phyloP scores from a whole-genome alignment of 306 rosid species.

The Prunus persica region Prunus_persica_NCBIv2 NC_034014.1:29680501-29681000 shows the following conservation, averaged over 20 bases:
- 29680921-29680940: conserved; percentile 86
- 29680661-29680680: conserved; percentile 72
- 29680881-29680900: conserved; percentile 85
- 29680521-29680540: conserved; percentile 77
- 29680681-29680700: conserved; percentile 70
- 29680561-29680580: conserved; percentile 89
- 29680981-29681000: conserved; percentile 88
- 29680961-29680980: conserved; percentile 78
- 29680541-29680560: conserved; percentile 76
- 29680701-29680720: conserved; percentile 82
- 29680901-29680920: conserved; percentile 87
- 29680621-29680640: conserved; percentile 86
- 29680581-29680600: conserved; percentile 89
- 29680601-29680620: conserved; percentile 86
- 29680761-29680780: conserved; percentile 89
- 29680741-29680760: conserved; percentile 65
- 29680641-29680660: conserved; percentile 85
- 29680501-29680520: conserved; percentile 79
- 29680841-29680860: conserved; percentile 78
- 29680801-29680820: conserved; percentile 68
- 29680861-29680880: conserved; percentile 68
- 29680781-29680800: conserved; percentile 74
- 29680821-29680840: conserved; percentile 73
- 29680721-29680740: conserved; percentile 86
- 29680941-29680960: conserved; percentile 78